Evolutionary conservation across 2,329 filamentous ascomycete genomes (phyloP).

Genomic region (Aureobasidium uvarum): DNA sequence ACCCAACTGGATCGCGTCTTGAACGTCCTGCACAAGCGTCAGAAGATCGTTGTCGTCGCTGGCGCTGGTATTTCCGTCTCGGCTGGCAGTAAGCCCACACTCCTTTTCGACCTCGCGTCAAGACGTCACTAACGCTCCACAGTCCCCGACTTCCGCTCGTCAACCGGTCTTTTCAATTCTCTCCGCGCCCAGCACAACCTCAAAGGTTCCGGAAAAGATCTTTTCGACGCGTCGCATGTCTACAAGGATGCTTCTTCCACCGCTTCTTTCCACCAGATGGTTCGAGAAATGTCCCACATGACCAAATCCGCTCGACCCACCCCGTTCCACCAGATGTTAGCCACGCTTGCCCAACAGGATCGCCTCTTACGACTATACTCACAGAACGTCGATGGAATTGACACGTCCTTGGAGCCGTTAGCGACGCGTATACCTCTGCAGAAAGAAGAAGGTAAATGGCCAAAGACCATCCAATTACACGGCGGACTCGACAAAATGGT

Average conservation of each 20-base stretch:
- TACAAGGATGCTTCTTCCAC: constrained; percentile 91
- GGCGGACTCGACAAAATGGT: constrained; percentile 95
- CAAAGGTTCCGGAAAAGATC: constrained; percentile 87
- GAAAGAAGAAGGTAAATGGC: constrained; percentile 71
- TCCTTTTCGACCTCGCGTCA: constrained; percentile 28
- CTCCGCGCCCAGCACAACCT: constrained; percentile 84
- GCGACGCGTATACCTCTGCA: constrained; percentile 77
- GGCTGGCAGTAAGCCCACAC: constrained; percentile 69
- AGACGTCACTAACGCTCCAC: constrained; percentile 31
- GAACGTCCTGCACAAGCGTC: constrained; percentile 76
- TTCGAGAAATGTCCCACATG: constrained; percentile 78
- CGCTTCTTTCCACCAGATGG: constrained; percentile 92
- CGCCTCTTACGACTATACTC: constrained; percentile 88
- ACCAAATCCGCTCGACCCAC: constrained; percentile 77
- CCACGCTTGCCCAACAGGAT: constrained; percentile 81
- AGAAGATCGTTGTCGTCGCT: constrained; percentile 95
- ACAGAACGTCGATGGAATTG: constrained; percentile 95
- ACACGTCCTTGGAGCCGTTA: constrained; percentile 77
- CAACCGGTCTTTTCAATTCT: constrained; percentile 82
- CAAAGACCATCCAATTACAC: constrained; percentile 87
- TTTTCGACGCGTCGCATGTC: constrained; percentile 97
- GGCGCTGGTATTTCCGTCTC: constrained; percentile 97
- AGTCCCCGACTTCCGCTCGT: constrained; percentile 96
- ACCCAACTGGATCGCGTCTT: constrained; percentile 67
- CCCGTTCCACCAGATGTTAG: constrained; percentile 88